Base-by-base conservation (phyloP, 768 basidiomycete genomes). In the Coprinopsis strossmayeri region DNA sequence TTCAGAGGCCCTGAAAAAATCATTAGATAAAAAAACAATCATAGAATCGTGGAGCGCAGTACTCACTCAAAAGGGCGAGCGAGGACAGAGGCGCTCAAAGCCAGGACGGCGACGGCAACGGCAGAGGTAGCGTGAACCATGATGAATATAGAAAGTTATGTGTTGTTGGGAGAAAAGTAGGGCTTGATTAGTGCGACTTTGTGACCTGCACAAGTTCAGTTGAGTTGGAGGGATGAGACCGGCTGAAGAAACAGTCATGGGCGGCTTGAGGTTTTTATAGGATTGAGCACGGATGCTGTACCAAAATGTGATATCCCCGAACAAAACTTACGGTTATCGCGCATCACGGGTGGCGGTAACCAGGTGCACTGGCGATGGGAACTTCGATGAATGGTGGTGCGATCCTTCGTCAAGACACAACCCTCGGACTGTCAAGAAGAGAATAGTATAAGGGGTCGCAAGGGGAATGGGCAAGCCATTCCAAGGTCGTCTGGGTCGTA, bases 131-230 rank as follows among this genome's bases (percentile, higher is more conserved):
- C 52, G 55, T 63, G 63, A 50, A 65, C 64, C 65, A 67, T 67
- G 41, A 24, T 56, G 37, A 56, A 32, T 28, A 40, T 48, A 51
- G 47, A 39, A 32, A 47, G 48, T 12, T 49, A 46, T 38, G 27
- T 25, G 35, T 54, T 39, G 46, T 23, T 45, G 41, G 50, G 55
- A 53, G 32, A 28, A 50, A 50, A 46, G 48, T 50, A 35, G 34
- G 43, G 28, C 28, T 51, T 57, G 52, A 38, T 50, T 57, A 55
- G 45, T 27, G 52, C 34, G 48, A 52, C 48, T 56, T 58, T 59
- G 65, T 61, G 67, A 63, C 67, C 67, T 55, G 67, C 67, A 65
- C 67, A 58, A 62, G 59, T 59, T 53, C 58, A 30, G 51, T 41
- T 37, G 48, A 50, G 27, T 55, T 53, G 59, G 56, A 54, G 51